Percentiles rank a stretch among this genome's conserved stretches.
Evolutionary conservation across 2,329 filamentous ascomycete species (phyloP).

Genomic region (Phyllosticta citrichinensis): DNA sequence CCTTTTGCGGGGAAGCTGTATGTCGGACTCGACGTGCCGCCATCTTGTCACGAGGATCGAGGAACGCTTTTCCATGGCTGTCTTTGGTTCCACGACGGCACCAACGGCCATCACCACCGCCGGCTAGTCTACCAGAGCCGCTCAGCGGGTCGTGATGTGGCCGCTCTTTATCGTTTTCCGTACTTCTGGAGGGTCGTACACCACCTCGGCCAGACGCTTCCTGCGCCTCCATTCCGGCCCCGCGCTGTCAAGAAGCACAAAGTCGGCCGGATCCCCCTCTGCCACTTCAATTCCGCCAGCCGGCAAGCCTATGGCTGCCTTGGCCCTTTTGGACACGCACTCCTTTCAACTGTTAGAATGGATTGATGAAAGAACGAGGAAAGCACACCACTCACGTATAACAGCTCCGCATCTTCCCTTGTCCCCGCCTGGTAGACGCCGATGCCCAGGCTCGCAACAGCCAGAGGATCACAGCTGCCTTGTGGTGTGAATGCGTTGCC

Average conservation of each 20-base stretch:
- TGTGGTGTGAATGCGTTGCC: slow-evolving; percentile 67
- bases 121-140: neutral
- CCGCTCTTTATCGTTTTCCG: slow-evolving; percentile 15
- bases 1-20: neutral
- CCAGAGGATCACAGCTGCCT: slow-evolving; percentile 56
- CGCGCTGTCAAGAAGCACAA: slow-evolving; percentile 32
- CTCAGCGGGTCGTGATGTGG: slow-evolving; percentile 5
- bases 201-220: slow-evolving; percentile 33
- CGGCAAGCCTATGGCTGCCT: slow-evolving; percentile 30
- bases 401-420: slow-evolving; percentile 44
- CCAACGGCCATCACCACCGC: neutral
- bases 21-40: neutral
- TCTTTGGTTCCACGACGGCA: neutral
- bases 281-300: slow-evolving; percentile 19
- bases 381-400: slow-evolving; percentile 41
- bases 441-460: slow-evolving; percentile 52
- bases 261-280: slow-evolving; percentile 31
- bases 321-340: slow-evolving; percentile 38
- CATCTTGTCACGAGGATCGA: neutral
- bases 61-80: neutral
- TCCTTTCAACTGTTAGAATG: slow-evolving; percentile 27
- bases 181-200: slow-evolving; percentile 31
- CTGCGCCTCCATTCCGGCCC: slow-evolving; percentile 31
- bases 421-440: slow-evolving; percentile 60
- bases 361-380: neutral